phyloP scores from a whole-genome alignment of 345 rosid genomes.

The Toxicodendron radicans region DNA sequence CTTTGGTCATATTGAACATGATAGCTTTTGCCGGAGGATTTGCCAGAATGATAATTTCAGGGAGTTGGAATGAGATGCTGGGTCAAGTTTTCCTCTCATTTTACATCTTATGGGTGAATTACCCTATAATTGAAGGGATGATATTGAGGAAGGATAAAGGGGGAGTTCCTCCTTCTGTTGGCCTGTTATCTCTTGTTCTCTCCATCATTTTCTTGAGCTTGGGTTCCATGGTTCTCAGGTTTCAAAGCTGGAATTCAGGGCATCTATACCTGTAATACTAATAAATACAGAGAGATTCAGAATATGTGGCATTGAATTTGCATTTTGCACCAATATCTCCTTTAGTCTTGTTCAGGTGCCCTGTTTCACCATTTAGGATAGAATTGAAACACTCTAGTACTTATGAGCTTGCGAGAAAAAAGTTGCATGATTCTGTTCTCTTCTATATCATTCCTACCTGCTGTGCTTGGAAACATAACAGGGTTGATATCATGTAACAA shows the following conservation, averaged over 20 bases:
- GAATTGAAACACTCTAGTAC: no score
- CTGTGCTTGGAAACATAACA: no score
- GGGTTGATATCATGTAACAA: no score
- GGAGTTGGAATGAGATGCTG: conserved; percentile 16
- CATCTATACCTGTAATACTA: not conserved
- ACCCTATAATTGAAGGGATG: conserved; percentile 32
- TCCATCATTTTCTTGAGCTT: conserved; percentile 1
- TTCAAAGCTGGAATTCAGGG: not conserved
- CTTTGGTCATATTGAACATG: conserved; percentile 21
- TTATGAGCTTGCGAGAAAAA: no score
- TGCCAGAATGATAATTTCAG: not conserved
- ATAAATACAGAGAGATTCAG: not conserved
- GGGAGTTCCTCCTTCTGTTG: conserved; percentile 14
- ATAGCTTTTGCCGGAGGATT: conserved; percentile 22
- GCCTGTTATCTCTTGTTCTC: not conserved
- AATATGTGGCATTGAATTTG: not conserved
- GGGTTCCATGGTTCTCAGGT: conserved; percentile 12
- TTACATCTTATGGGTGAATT: conserved; percentile 27
- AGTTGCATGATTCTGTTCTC: no score
- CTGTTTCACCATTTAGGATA: no score
- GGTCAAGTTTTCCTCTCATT: conserved; percentile 26
- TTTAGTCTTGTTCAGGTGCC: no score
- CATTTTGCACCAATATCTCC: not conserved
- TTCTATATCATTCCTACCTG: no score
- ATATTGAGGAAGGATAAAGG: conserved; percentile 25